These are phyloP conservation scores for Theobroma grandiflorum DNA, from an alignment of 441 rosid genomes.

Conservation along the genomic window DNA sequence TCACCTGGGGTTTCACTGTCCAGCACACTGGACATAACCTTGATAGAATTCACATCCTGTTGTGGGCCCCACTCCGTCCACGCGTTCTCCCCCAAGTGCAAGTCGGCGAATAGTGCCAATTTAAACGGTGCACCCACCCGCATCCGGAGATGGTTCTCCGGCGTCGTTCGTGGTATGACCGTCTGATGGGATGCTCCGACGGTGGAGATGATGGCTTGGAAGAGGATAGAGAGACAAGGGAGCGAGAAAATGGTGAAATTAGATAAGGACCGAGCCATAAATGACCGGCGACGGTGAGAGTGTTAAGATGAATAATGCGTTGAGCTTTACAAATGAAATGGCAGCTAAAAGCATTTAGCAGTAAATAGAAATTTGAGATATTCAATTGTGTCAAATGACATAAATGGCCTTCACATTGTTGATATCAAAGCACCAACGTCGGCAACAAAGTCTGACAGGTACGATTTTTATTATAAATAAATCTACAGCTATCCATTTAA, in stretches of 20 bases:
- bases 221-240: neutral
- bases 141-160: conserved; percentile 35
- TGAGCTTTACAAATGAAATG: neutral
- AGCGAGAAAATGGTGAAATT: conserved; percentile 5
- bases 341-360: neutral
- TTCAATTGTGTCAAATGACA: neutral
- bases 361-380: neutral
- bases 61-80: conserved; percentile 84
- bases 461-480: too few relatives aligned
- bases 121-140: conserved; percentile 50
- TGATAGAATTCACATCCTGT: conserved; percentile 65
- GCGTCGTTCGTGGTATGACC: neutral
- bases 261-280: neutral
- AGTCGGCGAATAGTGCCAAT: conserved; percentile 76
- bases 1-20: conserved; percentile 67
- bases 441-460: too few relatives aligned
- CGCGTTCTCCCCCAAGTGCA: conserved; percentile 78
- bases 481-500: too few relatives aligned
- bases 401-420: neutral
- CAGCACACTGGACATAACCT: conserved; percentile 70
- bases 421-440: too few relatives aligned
- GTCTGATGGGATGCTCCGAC: neutral
- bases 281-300: neutral
- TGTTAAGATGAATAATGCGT: neutral
- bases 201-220: neutral